Conservation (phyloP, 148 eudicot genomes). For the Cornus suecica region DNA sequence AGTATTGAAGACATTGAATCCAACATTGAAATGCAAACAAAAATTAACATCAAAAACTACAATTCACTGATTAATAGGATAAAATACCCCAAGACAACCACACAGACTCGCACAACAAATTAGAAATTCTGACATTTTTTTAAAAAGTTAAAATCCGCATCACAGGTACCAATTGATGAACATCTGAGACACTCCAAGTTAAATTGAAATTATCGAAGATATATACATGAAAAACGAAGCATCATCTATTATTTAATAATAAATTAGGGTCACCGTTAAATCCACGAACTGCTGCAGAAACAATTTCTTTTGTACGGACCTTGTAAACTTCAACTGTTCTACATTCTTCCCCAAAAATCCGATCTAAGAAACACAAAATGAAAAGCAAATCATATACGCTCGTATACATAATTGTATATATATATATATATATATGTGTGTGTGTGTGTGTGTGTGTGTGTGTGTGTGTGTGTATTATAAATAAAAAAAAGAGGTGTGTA, state of each 20-base stretch:
- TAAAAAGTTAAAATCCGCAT: not conserved
- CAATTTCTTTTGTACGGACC: constrained; percentile 74
- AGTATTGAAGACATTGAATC: no score
- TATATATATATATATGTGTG: no score
- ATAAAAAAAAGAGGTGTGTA: constrained; percentile 14
- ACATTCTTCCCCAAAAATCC: constrained; percentile 71
- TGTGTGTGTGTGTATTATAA: not conserved
- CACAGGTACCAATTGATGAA: not conserved
- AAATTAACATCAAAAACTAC: not conserved
- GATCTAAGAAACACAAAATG: constrained; percentile 35
- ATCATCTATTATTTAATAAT: not conserved
- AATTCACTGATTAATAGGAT: not conserved
- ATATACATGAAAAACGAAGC: not conserved
- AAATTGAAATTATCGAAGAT: not conserved
- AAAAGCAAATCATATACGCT: not conserved
- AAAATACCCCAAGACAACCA: not conserved
- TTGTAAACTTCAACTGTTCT: constrained; percentile 68
- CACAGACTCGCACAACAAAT: not conserved
- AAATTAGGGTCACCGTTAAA: constrained; percentile 58
- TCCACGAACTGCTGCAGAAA: constrained; percentile 80
- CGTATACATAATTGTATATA: not conserved
- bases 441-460: no score
- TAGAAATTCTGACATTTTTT: no score
- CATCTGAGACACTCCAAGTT: not conserved
- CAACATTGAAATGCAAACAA: not conserved